Evolutionary conservation across 83 land plant species (phyloP).

Genomic region (Picea abies): DNA sequence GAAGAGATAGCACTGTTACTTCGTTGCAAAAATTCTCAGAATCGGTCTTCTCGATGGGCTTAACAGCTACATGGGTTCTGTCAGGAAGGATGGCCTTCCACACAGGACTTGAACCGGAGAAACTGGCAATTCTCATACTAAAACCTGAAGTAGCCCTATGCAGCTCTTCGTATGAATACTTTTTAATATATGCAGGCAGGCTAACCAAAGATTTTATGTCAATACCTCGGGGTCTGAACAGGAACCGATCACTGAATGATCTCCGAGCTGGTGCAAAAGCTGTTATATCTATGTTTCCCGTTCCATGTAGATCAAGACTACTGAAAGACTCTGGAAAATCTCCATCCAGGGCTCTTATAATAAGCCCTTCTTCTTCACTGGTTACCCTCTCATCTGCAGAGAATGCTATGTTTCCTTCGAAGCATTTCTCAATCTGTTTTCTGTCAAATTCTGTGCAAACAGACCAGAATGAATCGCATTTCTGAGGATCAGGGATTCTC

Average conservation of each 20-base stretch:
- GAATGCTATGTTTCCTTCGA: background rate
- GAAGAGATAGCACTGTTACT: background rate
- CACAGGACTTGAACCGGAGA: background rate
- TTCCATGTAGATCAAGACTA: background rate
- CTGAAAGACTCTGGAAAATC: conserved; percentile 14
- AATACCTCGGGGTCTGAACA: background rate
- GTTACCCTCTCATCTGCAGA: conserved; percentile 17
- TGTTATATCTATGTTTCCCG: background rate
- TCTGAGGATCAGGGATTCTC: conserved; percentile 44
- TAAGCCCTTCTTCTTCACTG: conserved; percentile 18
- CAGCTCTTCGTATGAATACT: conserved; percentile 19
- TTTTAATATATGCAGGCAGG: conserved; percentile 24
- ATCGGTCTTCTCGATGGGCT: background rate
- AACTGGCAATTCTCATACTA: background rate
- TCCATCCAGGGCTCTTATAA: conserved; percentile 16
- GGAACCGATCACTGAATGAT: background rate
- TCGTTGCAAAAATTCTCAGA: conserved; percentile 17
- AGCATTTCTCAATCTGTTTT: background rate
- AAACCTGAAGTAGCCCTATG: conserved; percentile 22
- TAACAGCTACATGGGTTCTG: conserved; percentile 21
- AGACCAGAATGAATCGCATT: background rate
- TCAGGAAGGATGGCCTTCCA: conserved; percentile 22
- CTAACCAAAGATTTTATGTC: conserved; percentile 18
- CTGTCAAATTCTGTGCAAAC: conserved; percentile 14
- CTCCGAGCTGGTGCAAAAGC: background rate